A percentile compares a stretch with the other conserved stretches of the same genome.
Evolutionary conservation across 139 green algal species (phyloP).

Genomic region (Coelastrella sp.): DNA sequence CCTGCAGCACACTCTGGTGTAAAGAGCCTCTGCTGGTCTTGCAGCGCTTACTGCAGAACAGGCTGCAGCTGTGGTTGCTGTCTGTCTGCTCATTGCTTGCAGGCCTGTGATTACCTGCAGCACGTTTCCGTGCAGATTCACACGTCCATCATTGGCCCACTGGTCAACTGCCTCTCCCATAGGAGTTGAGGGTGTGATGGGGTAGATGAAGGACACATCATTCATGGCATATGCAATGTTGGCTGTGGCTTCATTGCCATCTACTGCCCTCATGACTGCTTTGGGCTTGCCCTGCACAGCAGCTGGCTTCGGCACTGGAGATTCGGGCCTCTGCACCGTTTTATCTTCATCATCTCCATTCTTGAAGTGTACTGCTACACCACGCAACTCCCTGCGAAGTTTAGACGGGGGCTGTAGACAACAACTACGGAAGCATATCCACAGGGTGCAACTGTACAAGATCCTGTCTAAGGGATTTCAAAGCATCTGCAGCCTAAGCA

Average conservation of each 20-base stretch:
- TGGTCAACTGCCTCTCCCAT: constrained; percentile 64
- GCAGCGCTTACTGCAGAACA: neutral
- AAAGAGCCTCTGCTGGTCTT: neutral
- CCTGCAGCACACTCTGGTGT: too few species aligned
- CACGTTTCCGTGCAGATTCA: constrained; percentile 65
- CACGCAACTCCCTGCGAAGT: neutral
- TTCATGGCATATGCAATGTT: constrained; percentile 62
- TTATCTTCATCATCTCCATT: neutral
- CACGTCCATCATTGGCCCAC: constrained; percentile 57
- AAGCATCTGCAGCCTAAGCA: too few species aligned
- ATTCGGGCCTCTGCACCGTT: neutral
- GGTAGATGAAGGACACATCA: constrained; percentile 75
- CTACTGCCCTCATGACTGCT: constrained; percentile 48
- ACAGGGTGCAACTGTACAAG: too few species aligned
- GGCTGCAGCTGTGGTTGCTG: neutral
- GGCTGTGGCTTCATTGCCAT: constrained; percentile 68
- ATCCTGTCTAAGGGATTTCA: too few species aligned
- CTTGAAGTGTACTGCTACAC: constrained; percentile 15
- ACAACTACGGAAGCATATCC: too few species aligned
- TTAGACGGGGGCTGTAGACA: too few species aligned
- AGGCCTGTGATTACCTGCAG: constrained; percentile 47
- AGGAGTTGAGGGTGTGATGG: constrained; percentile 66
- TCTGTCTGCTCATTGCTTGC: neutral
- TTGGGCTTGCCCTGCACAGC: constrained; percentile 2
- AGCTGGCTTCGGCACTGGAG: neutral